Conservation (phyloP, 257 asterid species). For the Coffea canephora region DNA sequence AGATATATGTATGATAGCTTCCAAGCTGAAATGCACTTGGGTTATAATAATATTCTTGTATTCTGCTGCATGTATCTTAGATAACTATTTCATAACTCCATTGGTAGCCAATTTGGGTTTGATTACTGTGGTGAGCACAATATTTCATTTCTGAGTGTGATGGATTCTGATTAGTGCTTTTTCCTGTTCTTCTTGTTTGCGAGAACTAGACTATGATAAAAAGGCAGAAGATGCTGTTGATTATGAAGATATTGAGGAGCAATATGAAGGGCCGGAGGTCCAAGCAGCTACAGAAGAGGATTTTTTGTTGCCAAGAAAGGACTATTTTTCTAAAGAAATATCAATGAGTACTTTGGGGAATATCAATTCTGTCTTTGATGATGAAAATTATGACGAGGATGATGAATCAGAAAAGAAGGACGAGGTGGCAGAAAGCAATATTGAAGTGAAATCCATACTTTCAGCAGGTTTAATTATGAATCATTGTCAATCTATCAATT, state of each 20-base stretch:
- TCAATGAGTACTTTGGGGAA: slow-evolving; percentile 50
- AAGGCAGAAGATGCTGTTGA: slow-evolving; percentile 98
- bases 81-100: not conserved
- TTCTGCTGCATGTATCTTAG: not conserved
- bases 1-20: not conserved
- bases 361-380: slow-evolving; percentile 67
- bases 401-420: slow-evolving; percentile 58
- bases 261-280: slow-evolving; percentile 98
- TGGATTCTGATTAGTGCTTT: slow-evolving; percentile 23
- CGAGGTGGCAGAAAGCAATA: slow-evolving; percentile 39
- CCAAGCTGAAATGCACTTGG: not conserved
- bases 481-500: not conserved
- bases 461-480: slow-evolving; percentile 51
- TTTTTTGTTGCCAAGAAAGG: slow-evolving; percentile 68
- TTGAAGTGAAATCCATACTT: slow-evolving; percentile 38
- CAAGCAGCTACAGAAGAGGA: slow-evolving; percentile 90
- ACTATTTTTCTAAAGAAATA: slow-evolving; percentile 60
- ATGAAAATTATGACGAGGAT: slow-evolving; percentile 93
- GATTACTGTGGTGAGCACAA: not conserved
- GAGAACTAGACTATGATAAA: slow-evolving; percentile 68
- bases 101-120: slow-evolving; percentile 1
- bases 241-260: slow-evolving; percentile 96
- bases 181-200: not conserved
- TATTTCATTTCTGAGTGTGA: slow-evolving; percentile 9
- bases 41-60: not conserved